Conservation (phyloP, 257 asterid species). For the Sherardia arvensis region DNA sequence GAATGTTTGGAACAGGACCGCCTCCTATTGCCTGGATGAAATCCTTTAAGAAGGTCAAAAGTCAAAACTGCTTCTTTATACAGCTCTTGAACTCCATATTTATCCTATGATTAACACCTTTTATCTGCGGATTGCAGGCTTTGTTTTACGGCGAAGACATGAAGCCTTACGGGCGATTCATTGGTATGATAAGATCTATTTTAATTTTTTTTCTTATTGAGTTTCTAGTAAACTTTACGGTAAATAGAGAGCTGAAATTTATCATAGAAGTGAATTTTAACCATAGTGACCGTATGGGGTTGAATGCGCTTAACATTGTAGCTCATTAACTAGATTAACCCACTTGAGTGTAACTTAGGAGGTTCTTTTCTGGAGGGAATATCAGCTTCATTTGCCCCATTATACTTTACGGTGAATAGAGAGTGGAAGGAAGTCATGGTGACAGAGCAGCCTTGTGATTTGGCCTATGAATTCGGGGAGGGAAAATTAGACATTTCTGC, state of each 20-base stretch:
- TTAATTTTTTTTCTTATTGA: not conserved
- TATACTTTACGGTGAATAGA: slow-evolving; percentile 45
- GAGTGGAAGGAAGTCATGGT: slow-evolving; percentile 60
- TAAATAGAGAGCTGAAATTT: too few relatives aligned
- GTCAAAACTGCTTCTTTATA: slow-evolving; percentile 5
- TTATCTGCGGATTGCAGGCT: slow-evolving; percentile 29
- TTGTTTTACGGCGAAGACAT: slow-evolving; percentile 54
- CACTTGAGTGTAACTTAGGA: slow-evolving; percentile 28
- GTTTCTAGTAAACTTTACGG: not conserved
- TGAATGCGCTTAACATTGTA: not conserved
- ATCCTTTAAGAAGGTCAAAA: slow-evolving; percentile 49
- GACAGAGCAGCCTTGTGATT: slow-evolving; percentile 87
- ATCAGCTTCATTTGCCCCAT: slow-evolving; percentile 36
- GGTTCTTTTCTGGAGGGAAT: slow-evolving; percentile 41
- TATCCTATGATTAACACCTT: not conserved
- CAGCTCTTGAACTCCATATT: not conserved
- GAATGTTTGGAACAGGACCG: slow-evolving; percentile 39
- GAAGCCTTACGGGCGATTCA: slow-evolving; percentile 60
- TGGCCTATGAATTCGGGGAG: slow-evolving; percentile 74
- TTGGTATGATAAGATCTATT: slow-evolving; percentile 34
- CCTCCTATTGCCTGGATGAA: slow-evolving; percentile 58
- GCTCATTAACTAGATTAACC: not conserved
- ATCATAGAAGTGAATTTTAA: not conserved
- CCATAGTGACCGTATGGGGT: not conserved
- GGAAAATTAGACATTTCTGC: slow-evolving; percentile 51